phyloP scores from a whole-genome alignment of 805 yeast genomes.

The Candida insectalens region DNA sequence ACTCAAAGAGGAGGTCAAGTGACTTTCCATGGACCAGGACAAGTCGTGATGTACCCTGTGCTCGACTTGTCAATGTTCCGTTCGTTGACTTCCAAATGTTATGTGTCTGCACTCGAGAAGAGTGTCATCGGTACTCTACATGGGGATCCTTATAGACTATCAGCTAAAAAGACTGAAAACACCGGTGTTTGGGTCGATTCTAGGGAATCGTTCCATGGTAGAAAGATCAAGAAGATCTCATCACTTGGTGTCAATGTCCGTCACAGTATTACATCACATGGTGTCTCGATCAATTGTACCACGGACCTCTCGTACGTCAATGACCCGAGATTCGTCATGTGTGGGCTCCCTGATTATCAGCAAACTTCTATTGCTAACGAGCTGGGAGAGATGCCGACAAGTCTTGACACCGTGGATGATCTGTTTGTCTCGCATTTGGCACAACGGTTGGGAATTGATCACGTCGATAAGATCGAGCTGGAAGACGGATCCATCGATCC shows the following conservation, averaged over 20 bases:
- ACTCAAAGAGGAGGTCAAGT: conserved; percentile 91
- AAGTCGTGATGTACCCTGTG: conserved; percentile 75
- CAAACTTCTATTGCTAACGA: conserved; percentile 42
- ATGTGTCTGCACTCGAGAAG: conserved; percentile 36
- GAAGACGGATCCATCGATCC: conserved; percentile 1
- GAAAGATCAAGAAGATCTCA: conserved; percentile 54
- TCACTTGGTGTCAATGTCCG: conserved; percentile 86
- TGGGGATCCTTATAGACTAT: conserved; percentile 24
- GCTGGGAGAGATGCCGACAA: conserved; percentile 6
- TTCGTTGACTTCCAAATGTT: conserved; percentile 41
- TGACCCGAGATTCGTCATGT: conserved; percentile 54
- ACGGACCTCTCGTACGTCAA: conserved; percentile 71
- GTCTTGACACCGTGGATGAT: conserved; percentile 28
- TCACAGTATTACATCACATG: conserved; percentile 80
- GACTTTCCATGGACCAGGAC: conserved; percentile 97
- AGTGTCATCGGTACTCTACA: conserved; percentile 21
- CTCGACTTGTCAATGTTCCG: conserved; percentile 56
- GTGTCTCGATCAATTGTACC: conserved; percentile 68
- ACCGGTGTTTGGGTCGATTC: conserved; percentile 80
- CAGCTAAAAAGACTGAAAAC: conserved; percentile 45
- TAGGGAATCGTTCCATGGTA: conserved; percentile 3
- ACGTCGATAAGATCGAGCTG: conserved; percentile 5
- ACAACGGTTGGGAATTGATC: conserved; percentile 22
- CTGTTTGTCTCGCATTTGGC: conserved; percentile 37
- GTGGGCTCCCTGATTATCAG: conserved; percentile 64